These are phyloP conservation scores for Caloboletus firmus DNA, from an alignment of 1,284 basidiomycete genomes.

Conservation along the genomic window DNA sequence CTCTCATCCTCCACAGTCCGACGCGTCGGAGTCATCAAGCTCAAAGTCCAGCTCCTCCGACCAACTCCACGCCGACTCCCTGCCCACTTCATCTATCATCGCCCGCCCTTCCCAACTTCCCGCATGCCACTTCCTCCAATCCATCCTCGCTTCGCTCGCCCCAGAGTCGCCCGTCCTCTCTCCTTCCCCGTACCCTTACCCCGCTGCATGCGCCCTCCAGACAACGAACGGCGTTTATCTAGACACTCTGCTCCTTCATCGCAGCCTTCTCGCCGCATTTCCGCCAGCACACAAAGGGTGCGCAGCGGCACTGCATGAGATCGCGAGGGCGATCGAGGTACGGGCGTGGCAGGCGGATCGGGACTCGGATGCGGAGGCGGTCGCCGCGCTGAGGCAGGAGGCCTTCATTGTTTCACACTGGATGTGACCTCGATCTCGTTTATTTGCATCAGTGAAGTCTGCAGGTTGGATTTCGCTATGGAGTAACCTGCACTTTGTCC, in stretches of 20 bases:
- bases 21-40: conserved; percentile 47
- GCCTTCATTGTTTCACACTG: conserved; percentile 39
- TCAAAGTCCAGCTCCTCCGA: conserved; percentile 41
- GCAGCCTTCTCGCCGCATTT: conserved; percentile 59
- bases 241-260: conserved; percentile 72
- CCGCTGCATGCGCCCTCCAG: conserved; percentile 52
- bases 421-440: conserved; percentile 15
- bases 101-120: conserved; percentile 16
- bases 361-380: conserved; percentile 66
- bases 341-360: conserved; percentile 64
- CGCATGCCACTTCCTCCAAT: conserved; percentile 60
- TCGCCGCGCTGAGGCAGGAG: conserved; percentile 61
- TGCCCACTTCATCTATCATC: conserved; percentile 19
- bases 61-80: conserved; percentile 30
- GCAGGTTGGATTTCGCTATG: conserved; percentile 11
- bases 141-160: conserved; percentile 46
- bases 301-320: conserved; percentile 58
- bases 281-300: conserved; percentile 62
- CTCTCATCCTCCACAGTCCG: conserved; percentile 35
- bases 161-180: conserved; percentile 37
- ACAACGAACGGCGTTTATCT: conserved; percentile 72
- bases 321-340: conserved; percentile 59
- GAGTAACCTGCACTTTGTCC: neutral
- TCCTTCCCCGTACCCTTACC: conserved; percentile 57
- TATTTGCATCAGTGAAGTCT: neutral